These are phyloP conservation scores for Zygosaccharomyces kombuchaensis DNA, from an alignment of 805 yeast species.

Conservation along the genomic window DNA sequence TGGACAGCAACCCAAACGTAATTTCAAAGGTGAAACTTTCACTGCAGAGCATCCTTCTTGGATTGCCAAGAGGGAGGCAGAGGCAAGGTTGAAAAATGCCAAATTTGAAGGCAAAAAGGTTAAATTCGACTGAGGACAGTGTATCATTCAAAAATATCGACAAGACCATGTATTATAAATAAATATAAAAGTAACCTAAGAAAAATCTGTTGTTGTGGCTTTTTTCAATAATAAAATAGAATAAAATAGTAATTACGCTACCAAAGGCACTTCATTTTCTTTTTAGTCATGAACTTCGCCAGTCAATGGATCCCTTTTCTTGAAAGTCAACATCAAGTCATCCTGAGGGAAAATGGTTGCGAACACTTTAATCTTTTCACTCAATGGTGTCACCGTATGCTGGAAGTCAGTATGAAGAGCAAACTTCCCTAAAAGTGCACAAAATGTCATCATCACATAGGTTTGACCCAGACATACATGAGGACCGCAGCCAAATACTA, in stretches of 20 bases:
- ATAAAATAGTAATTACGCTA: neutral
- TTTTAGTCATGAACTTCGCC: slow-evolving; percentile 29
- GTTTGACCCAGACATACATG: slow-evolving; percentile 95
- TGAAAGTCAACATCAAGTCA: slow-evolving; percentile 78
- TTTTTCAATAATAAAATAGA: neutral
- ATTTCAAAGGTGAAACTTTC: slow-evolving; percentile 3
- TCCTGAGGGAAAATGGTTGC: slow-evolving; percentile 98
- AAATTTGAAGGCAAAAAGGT: slow-evolving; percentile 84
- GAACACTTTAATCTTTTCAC: slow-evolving; percentile 91
- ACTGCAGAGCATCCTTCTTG: slow-evolving; percentile 82
- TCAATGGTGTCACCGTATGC: slow-evolving; percentile 76
- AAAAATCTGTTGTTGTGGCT: neutral
- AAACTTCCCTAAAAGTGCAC: slow-evolving; percentile 88
- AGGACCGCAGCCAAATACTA: slow-evolving; percentile 95
- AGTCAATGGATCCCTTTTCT: slow-evolving; percentile 51
- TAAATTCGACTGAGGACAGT: slow-evolving; percentile 52
- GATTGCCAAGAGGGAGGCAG: slow-evolving; percentile 80
- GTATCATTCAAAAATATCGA: neutral
- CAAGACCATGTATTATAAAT: slow-evolving; percentile 3
- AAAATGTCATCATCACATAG: slow-evolving; percentile 85
- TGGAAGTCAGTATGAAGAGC: slow-evolving; percentile 73
- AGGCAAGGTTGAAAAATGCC: slow-evolving; percentile 58
- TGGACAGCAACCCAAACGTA: slow-evolving; percentile 1
- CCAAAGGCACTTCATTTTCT: neutral
- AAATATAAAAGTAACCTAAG: neutral